Evolutionary conservation across 768 basidiomycete genomes (phyloP).

Genomic region (Termitomyces sp.): DNA sequence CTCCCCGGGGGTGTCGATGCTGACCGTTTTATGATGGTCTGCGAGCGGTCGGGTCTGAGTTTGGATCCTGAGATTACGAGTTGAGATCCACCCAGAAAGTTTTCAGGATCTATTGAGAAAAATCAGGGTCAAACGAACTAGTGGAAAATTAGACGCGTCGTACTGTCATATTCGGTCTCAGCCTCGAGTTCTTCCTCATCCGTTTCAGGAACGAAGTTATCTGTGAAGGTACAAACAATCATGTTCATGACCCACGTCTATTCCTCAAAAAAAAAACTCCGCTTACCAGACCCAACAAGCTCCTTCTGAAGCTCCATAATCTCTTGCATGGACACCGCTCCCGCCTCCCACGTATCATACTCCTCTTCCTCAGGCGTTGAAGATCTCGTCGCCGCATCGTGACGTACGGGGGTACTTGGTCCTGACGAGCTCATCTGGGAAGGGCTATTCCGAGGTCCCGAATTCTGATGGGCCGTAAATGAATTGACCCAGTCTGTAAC

Average conservation of each 20-base stretch:
- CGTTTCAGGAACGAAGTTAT: slow-evolving; percentile 7
- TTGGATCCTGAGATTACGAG: neutral
- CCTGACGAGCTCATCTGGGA: neutral
- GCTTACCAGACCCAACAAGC: slow-evolving; percentile 10
- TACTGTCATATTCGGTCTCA: slow-evolving; percentile 3
- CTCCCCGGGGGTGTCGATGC: slow-evolving; percentile 25
- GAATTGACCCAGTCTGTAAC: slow-evolving; percentile 12
- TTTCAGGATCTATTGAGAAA: neutral
- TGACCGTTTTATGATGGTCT: slow-evolving; percentile 4
- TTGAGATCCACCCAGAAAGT: slow-evolving; percentile 1
- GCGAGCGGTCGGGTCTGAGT: neutral
- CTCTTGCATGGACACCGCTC: slow-evolving; percentile 18
- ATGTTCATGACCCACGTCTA: neutral
- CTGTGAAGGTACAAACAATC: slow-evolving; percentile 2
- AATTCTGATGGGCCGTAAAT: neutral
- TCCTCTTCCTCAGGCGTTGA: slow-evolving; percentile 9
- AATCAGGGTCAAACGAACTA: neutral
- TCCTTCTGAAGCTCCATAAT: slow-evolving; percentile 16
- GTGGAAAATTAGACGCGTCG: neutral
- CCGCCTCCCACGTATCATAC: slow-evolving; percentile 25
- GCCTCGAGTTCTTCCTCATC: neutral
- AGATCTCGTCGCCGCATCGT: neutral
- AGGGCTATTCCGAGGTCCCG: neutral
- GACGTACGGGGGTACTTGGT: neutral
- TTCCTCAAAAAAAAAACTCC: neutral